A percentile compares a stretch with the other conserved stretches of the same genome.
These are phyloP conservation scores for Colletotrichum orbiculare DNA, from an alignment of 2,329 filamentous ascomycete species.

Conservation along the genomic window DNA sequence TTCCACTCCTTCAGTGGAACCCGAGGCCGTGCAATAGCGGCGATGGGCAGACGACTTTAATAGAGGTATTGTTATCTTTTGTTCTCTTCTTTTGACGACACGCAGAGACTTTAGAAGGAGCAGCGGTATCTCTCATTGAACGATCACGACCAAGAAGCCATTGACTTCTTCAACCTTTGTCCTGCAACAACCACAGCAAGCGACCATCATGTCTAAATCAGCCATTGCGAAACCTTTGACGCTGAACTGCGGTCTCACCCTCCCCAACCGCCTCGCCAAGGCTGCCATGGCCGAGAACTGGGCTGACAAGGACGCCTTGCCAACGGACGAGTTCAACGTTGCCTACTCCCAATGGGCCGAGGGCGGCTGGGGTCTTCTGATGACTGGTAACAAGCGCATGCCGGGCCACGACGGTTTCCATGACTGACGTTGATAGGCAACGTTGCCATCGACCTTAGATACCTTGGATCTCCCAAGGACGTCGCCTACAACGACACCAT, in stretches of 20 bases:
- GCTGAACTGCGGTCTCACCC: conserved; percentile 64
- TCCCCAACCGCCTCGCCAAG: conserved; percentile 66
- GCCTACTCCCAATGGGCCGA: conserved; percentile 65
- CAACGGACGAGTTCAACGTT: conserved; percentile 52
- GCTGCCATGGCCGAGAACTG: conserved; percentile 62
- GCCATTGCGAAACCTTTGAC: conserved; percentile 50
- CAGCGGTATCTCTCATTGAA: no score
- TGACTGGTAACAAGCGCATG: conserved; percentile 51
- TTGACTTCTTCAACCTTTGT: no score
- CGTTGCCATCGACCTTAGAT: conserved; percentile 53
- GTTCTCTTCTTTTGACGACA: not conserved
- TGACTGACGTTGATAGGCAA: conserved; percentile 48
- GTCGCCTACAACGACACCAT: conserved; percentile 46
- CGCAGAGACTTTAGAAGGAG: not conserved
- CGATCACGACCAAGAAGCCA: no score
- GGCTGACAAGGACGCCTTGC: conserved; percentile 54
- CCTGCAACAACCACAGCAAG: not conserved
- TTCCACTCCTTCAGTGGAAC: conserved; percentile 13
- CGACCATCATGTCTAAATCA: conserved; percentile 15
- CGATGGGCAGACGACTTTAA: not conserved
- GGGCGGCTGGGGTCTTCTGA: conserved; percentile 63
- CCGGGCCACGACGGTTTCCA: no score
- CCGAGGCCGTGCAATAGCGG: not conserved
- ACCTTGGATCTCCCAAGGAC: conserved; percentile 51
- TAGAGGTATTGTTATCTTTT: not conserved